Evolutionary conservation across 2,329 filamentous ascomycete species (phyloP).

Genomic region (Colletotrichum sojae): DNA sequence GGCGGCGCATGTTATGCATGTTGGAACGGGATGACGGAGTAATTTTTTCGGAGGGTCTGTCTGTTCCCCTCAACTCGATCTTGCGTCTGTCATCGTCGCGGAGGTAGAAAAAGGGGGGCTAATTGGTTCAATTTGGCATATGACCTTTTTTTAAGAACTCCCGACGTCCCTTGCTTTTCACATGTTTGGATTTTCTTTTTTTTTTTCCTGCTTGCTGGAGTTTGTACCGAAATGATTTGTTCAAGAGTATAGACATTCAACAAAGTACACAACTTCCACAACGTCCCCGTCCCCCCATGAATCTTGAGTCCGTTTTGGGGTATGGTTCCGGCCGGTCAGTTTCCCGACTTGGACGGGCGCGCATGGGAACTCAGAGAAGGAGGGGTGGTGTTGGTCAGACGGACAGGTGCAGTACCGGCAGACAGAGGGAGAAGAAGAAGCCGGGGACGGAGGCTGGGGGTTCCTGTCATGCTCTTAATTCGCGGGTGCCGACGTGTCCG

Average conservation of each 20-base stretch:
- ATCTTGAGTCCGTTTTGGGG: not conserved
- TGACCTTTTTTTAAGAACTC: constrained; percentile 14
- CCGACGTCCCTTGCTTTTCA: not conserved
- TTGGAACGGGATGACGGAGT: constrained; percentile 32
- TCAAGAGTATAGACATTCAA: constrained; percentile 30
- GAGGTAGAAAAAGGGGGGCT: not conserved
- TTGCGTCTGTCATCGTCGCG: not conserved
- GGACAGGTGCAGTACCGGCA: not conserved
- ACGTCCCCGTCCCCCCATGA: not conserved
- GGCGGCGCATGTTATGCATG: constrained; percentile 37
- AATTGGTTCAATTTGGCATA: constrained; percentile 32
- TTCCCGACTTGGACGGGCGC: not conserved
- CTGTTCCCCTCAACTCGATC: not conserved
- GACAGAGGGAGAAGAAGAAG: too few relatives aligned
- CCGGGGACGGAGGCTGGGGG: too few relatives aligned
- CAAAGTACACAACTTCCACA: not conserved
- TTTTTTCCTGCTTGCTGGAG: not conserved
- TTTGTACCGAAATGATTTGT: constrained; percentile 17
- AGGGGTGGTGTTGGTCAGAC: not conserved
- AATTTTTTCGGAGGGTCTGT: constrained; percentile 9
- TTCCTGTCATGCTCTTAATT: not conserved
- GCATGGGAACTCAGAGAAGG: not conserved
- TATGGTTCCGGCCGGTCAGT: not conserved
- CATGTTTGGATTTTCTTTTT: not conserved
- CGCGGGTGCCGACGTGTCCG: not conserved